A percentile compares a stretch with the other conserved stretches of the same genome.
Conservation (phyloP, 164 flowering plant species). For the Magnolia changhungtana region DNA sequence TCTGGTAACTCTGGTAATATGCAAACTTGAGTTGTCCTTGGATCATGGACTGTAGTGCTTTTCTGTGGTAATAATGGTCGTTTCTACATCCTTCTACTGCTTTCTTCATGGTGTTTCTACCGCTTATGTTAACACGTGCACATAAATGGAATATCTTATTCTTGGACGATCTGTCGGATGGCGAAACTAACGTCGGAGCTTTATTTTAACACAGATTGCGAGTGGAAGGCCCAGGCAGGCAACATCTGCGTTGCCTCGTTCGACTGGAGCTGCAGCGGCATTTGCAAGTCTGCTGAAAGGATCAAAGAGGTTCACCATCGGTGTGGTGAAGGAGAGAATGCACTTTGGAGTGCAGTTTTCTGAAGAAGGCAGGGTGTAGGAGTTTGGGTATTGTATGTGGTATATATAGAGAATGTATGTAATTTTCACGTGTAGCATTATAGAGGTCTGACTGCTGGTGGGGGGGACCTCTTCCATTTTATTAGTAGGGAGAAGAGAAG, state of each 20-base stretch:
- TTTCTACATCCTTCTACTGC: not conserved
- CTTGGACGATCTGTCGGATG: not conserved
- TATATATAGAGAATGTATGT: conserved; percentile 24
- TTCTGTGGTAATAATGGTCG: not conserved
- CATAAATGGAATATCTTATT: not conserved
- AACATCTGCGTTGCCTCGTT: conserved; percentile 89
- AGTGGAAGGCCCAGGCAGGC: conserved; percentile 98
- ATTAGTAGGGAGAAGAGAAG: conserved; percentile 35
- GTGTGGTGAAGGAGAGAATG: conserved; percentile 83
- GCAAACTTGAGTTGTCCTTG: not conserved
- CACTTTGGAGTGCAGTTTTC: conserved; percentile 68
- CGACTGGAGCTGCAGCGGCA: conserved; percentile 96
- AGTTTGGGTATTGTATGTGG: conserved; percentile 13
- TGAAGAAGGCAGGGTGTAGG: conserved; percentile 25
- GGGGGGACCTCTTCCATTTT: conserved; percentile 41
- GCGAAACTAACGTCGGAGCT: not conserved
- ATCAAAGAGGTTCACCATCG: conserved; percentile 85
- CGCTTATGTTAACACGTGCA: not conserved
- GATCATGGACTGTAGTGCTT: not conserved
- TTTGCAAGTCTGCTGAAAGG: conserved; percentile 85
- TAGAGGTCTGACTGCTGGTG: conserved; percentile 21
- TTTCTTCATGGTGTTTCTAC: not conserved
- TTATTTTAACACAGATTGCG: conserved; percentile 58
- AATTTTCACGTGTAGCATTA: conserved; percentile 27
- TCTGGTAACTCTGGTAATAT: not conserved